Percentiles rank a stretch among this genome's conserved stretches.
These are phyloP conservation scores for Ceratocystis albifundus DNA, from an alignment of 2,329 filamentous ascomycete species.

Conservation along the genomic window DNA sequence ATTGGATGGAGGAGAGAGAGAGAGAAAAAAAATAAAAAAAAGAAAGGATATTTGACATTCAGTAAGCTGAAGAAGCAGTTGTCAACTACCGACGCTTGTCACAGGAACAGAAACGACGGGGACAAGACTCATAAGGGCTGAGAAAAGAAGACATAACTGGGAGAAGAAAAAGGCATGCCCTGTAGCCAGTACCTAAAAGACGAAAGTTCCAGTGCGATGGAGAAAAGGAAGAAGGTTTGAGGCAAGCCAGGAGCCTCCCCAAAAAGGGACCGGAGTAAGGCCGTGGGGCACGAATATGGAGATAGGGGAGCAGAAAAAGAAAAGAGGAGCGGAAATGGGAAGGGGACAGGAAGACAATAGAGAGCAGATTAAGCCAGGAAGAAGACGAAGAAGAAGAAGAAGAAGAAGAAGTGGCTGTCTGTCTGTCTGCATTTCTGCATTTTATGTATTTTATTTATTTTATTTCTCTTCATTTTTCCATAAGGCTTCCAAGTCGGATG, in stretches of 20 bases:
- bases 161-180: not conserved
- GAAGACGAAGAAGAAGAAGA: no score
- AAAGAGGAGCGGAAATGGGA: not conserved
- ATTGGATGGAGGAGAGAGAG: not conserved
- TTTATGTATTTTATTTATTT: not conserved
- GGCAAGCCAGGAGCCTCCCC: conserved; percentile 24
- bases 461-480: not conserved
- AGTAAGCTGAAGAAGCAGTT: no score
- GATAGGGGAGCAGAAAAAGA: not conserved
- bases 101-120: not conserved
- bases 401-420: no score
- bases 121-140: not conserved
- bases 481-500: not conserved
- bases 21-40: no score
- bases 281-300: conserved; percentile 23
- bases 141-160: not conserved
- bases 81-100: no score
- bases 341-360: not conserved
- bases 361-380: no score
- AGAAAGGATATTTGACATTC: not conserved
- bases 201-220: conserved; percentile 1
- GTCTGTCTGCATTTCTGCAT: not conserved
- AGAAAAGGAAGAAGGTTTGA: conserved; percentile 7
- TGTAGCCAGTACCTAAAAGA: conserved; percentile 26
- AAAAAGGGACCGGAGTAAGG: conserved; percentile 29